Evolutionary conservation across 192 early-diverging fungal species (phyloP), one percentile per base, ranked within the genome.

Genomic region (Gryganskiella cystojenkinii): DNA sequence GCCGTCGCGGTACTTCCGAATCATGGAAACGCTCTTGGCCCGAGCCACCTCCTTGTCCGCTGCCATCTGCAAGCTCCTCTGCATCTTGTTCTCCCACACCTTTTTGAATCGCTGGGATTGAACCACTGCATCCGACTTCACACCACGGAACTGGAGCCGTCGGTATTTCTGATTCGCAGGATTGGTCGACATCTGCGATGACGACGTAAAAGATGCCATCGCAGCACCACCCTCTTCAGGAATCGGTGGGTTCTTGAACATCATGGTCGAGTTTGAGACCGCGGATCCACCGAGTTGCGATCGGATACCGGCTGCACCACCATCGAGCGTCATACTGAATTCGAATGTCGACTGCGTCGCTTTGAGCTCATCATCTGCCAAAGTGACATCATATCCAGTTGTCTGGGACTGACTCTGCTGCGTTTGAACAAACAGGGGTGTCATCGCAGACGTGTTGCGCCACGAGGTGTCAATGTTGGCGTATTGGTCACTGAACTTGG

Each of bases 401-500:
- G 79, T 74, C 69, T 75, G 82, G 45, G 64, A 54, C n/a, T 61
- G 76, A 27, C 70, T 85, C 75, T 44, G 81, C 76, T 72, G 89
- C 4, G 82, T 74, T 22, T 70, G 62, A 0, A 87, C 84, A 81
- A 90, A 91, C 24, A 91, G 51, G 10, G 89, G 92, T 15, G 86
- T 81, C 90, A 91, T 89, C 0, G 88, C 83, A 11, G 75, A 57
- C 24, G 67, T 87, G 30, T 67, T 58, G 44, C 55, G 60, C 85
- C 86, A 90, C 3, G 86, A 88, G n/a, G 85, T 84, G 71, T 90
- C 85, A 17, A 90, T 89, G 19, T 85, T 76, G 30, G 89, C 83
- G 40, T 72, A 78, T 9, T 78, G 57, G 9, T 89, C 88, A 49
- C 79, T 82, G 74, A 93, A 94, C 27, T 66, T 86, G 0, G 91